Percentiles rank a stretch among this genome's conserved stretches.
phyloP scores from a whole-genome alignment of 2,329 filamentous ascomycete genomes.

The Ophiocordyceps camponoti-saundersi region DNA sequence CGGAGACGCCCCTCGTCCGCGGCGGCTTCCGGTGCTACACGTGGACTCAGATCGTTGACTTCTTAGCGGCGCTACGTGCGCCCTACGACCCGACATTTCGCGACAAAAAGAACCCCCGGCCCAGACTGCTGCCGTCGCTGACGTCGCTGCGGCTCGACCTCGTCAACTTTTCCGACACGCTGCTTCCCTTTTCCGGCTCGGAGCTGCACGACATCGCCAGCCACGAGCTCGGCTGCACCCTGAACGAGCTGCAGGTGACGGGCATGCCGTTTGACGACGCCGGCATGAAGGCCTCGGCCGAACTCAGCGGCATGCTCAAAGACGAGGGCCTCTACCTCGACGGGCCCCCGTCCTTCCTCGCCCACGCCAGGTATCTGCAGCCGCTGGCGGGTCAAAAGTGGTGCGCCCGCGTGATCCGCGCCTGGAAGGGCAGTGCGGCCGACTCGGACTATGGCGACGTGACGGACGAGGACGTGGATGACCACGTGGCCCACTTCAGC shows the following conservation, averaged over 20 bases:
- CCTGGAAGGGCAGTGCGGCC: conserved; percentile 17
- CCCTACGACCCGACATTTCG: conserved; percentile 26
- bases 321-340: conserved; percentile 35
- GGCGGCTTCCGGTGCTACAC: conserved; percentile 36
- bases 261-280: conserved; percentile 32
- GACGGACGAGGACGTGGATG: conserved; percentile 12
- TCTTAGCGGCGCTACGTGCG: conserved; percentile 30
- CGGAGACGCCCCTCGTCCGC: conserved; percentile 27
- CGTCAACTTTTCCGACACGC: conserved; percentile 32
- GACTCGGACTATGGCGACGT: conserved; percentile 8
- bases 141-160: conserved; percentile 32
- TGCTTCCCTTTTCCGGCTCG: conserved; percentile 25
- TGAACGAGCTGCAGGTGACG: conserved; percentile 35
- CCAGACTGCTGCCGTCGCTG: conserved; percentile 29
- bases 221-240: conserved; percentile 33
- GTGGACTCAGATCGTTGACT: conserved; percentile 36
- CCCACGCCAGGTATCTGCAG: conserved; percentile 20
- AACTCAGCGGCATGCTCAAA: conserved; percentile 33
- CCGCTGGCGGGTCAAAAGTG: conserved; percentile 21
- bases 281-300: conserved; percentile 26
- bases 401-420: conserved; percentile 27
- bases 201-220: conserved; percentile 34
- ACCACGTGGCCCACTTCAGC: conserved; percentile 6
- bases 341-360: conserved; percentile 24
- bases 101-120: conserved; percentile 16